Evolutionary conservation across 768 basidiomycete genomes (phyloP).

Genomic region (Paxillus ammoniavirescens): DNA sequence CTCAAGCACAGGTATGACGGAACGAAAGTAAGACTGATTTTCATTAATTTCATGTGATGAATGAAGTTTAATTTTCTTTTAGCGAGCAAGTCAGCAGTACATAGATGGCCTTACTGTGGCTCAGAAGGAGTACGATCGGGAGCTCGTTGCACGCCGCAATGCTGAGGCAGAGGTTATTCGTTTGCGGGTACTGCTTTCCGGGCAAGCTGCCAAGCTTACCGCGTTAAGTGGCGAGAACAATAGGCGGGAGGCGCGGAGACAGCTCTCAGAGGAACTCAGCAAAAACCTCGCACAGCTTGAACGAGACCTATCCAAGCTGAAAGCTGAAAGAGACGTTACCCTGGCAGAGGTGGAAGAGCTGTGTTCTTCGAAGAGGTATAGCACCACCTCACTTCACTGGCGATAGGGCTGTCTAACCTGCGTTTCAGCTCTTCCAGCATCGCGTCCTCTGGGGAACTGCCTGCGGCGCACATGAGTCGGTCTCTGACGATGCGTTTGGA

Average conservation of each 20-base stretch:
- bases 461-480: constrained; percentile 49
- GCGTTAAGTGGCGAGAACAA: constrained; percentile 80
- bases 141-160: constrained; percentile 83
- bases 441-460: constrained; percentile 32
- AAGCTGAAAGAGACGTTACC: constrained; percentile 87
- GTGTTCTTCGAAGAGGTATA: constrained; percentile 68
- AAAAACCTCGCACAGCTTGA: constrained; percentile 78
- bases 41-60: background rate
- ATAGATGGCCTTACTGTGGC: constrained; percentile 92
- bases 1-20: constrained; percentile 81
- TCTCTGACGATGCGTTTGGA: constrained; percentile 86
- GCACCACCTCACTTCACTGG: background rate
- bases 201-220: constrained; percentile 84
- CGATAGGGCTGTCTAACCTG: constrained; percentile 21
- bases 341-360: constrained; percentile 94
- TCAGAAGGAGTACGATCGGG: constrained; percentile 91
- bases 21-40: constrained; percentile 66
- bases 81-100: constrained; percentile 91
- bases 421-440: constrained; percentile 26
- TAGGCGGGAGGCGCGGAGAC: constrained; percentile 74
- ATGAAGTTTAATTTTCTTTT: constrained; percentile 7
- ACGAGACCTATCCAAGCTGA: constrained; percentile 81
- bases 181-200: constrained; percentile 80
- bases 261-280: constrained; percentile 75
- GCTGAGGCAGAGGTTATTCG: constrained; percentile 91